Evolutionary conservation across 2,329 filamentous ascomycete species (phyloP).

Genomic region (Colletotrichum tropicale): DNA sequence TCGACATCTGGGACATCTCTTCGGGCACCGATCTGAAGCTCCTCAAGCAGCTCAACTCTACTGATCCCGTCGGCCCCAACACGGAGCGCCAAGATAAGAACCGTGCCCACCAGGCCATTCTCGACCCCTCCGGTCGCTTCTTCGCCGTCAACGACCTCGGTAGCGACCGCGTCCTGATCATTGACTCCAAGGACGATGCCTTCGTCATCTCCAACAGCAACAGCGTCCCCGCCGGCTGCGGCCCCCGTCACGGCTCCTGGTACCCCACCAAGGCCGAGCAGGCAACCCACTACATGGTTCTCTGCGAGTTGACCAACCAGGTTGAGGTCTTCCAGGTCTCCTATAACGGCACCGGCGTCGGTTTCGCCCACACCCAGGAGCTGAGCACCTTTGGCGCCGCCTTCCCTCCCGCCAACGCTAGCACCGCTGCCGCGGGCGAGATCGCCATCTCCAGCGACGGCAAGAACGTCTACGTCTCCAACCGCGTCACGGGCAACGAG

Average conservation of each 20-base stretch:
- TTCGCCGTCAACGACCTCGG: constrained; percentile 55
- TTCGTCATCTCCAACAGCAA: constrained; percentile 41
- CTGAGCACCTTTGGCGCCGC: constrained; percentile 40
- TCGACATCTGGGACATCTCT: constrained; percentile 52
- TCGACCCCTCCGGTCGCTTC: constrained; percentile 54
- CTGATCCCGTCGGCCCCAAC: constrained; percentile 35
- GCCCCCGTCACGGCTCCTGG: constrained; percentile 57
- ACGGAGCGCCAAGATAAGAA: constrained; percentile 33
- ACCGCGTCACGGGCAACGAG: constrained; percentile 49
- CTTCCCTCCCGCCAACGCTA: constrained; percentile 36
- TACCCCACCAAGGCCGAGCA: constrained; percentile 34
- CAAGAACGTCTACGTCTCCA: constrained; percentile 54
- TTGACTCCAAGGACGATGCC: constrained; percentile 46
- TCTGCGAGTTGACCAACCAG: constrained; percentile 50
- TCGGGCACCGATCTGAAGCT: constrained; percentile 37
- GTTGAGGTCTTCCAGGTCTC: constrained; percentile 46
- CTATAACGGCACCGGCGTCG: constrained; percentile 39
- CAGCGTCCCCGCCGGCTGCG: constrained; percentile 42
- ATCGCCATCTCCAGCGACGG: constrained; percentile 45
- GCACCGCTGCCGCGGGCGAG: constrained; percentile 48
- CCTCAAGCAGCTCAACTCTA: constrained; percentile 41
- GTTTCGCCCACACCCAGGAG: constrained; percentile 38
- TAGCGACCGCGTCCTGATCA: constrained; percentile 49
- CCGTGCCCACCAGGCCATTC: constrained; percentile 52
- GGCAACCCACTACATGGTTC: constrained; percentile 51